A percentile compares a stretch with the other conserved stretches of the same genome.
phyloP scores from a whole-genome alignment of 2,329 filamentous ascomycete species.

The Colletotrichum chlorophyti region DNA sequence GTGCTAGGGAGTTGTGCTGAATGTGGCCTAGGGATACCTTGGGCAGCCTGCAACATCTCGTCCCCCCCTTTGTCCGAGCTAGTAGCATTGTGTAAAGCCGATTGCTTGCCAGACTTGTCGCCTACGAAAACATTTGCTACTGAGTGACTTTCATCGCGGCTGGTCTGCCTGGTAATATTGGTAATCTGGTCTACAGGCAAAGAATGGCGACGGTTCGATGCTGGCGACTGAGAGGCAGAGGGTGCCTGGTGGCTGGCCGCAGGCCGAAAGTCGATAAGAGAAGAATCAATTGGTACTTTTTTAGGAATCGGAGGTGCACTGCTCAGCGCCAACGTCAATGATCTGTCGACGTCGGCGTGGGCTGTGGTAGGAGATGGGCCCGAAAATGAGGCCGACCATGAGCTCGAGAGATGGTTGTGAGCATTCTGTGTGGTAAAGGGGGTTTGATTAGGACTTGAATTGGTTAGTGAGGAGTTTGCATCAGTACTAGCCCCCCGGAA shows the following conservation, averaged over 20 bases:
- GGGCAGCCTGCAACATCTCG: neutral
- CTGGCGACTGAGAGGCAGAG: neutral
- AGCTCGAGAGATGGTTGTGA: neutral
- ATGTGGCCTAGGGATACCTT: neutral
- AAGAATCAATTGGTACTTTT: neutral
- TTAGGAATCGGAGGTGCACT: constrained; percentile 20
- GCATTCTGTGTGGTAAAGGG: constrained; percentile 11
- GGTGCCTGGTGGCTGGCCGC: neutral
- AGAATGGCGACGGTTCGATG: constrained; percentile 13
- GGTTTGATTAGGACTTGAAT: neutral
- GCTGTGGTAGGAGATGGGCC: neutral
- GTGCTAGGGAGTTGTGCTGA: neutral
- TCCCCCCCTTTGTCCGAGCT: neutral
- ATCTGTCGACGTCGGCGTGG: neutral
- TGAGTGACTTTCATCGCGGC: too few species aligned
- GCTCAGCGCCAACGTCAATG: neutral
- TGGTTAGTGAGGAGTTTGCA: neutral
- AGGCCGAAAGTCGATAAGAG: neutral
- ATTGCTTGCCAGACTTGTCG: too few species aligned
- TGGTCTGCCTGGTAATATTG: neutral
- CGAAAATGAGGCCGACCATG: constrained; percentile 14
- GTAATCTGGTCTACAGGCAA: neutral
- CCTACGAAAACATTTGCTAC: too few species aligned
- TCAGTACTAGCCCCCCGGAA: constrained; percentile 15
- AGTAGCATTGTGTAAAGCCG: neutral